Evolutionary conservation across 768 basidiomycete species (phyloP).

Genomic region (Chlorophyllum brunneum): DNA sequence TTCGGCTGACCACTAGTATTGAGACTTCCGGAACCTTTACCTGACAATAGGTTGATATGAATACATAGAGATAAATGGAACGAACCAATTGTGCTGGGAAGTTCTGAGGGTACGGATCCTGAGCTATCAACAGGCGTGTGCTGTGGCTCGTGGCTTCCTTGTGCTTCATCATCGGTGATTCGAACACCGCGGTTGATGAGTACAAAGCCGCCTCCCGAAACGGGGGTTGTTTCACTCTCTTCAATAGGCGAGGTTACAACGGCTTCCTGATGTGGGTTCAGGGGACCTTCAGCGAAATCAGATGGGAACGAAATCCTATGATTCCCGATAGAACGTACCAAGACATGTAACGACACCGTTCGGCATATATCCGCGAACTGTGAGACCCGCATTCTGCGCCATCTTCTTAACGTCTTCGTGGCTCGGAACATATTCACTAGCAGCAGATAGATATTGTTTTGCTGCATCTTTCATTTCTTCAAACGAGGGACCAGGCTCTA

Average conservation of each 20-base stretch:
- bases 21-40: no score
- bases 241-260: constrained; percentile 2
- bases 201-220: background rate
- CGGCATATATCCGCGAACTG: constrained; percentile 8
- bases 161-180: background rate
- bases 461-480: constrained; percentile 9
- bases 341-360: constrained; percentile 1
- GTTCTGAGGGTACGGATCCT: background rate
- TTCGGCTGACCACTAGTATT: no score
- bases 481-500: constrained; percentile 9
- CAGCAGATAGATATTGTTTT: constrained; percentile 2
- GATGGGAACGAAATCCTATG: background rate
- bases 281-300: background rate
- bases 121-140: background rate
- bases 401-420: constrained; percentile 4
- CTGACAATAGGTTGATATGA: no score
- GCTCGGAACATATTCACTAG: constrained; percentile 9
- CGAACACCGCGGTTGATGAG: constrained; percentile 9
- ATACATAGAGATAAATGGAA: background rate
- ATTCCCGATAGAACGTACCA: background rate
- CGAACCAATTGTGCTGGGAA: background rate
- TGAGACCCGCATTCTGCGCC: constrained; percentile 6
- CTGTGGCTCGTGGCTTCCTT: background rate
- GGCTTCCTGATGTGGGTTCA: background rate
- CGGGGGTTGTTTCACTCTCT: constrained; percentile 8